A percentile compares a stretch with the other conserved stretches of the same genome.
These are phyloP conservation scores for Arthroderma sp. DNA, from an alignment of 2,329 filamentous ascomycete genomes.

Conservation along the genomic window DNA sequence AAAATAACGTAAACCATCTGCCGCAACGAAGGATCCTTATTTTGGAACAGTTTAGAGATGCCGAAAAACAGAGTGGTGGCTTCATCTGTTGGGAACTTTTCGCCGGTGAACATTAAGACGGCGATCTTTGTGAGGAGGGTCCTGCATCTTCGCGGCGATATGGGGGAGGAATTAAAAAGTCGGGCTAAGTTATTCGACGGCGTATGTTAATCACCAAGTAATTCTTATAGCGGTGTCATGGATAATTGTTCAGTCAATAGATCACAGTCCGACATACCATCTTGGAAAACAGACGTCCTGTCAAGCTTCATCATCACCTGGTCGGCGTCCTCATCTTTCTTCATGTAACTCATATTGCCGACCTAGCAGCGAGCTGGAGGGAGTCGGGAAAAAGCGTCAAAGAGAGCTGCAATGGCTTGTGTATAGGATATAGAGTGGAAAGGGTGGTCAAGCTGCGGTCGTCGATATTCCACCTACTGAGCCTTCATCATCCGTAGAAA, in stretches of 20 bases:
- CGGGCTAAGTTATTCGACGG: slow-evolving; percentile 48
- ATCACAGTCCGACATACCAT: slow-evolving; percentile 49
- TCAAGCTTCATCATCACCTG: slow-evolving; percentile 91
- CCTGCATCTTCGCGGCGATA: slow-evolving; percentile 93
- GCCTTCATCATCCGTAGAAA: no score
- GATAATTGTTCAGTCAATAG: neutral
- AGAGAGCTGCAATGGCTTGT: neutral
- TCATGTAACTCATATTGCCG: slow-evolving; percentile 76
- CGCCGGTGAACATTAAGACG: slow-evolving; percentile 88
- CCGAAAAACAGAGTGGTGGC: slow-evolving; percentile 97
- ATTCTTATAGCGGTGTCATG: no score
- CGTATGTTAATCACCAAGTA: no score
- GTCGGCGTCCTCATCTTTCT: slow-evolving; percentile 98
- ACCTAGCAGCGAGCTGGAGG: neutral
- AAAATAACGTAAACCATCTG: slow-evolving; percentile 98
- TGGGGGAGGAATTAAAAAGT: slow-evolving; percentile 93
- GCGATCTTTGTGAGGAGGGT: slow-evolving; percentile 96
- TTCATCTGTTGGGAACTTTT: slow-evolving; percentile 94
- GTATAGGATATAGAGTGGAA: neutral
- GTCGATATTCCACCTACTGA: no score
- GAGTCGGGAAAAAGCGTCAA: neutral
- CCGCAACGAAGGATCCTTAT: slow-evolving; percentile 93
- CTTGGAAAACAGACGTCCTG: slow-evolving; percentile 94
- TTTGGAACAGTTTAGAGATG: slow-evolving; percentile 98
- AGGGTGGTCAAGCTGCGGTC: no score